A percentile compares a stretch with the other conserved stretches of the same genome.
Conservation (phyloP, 164 flowering plant species). For the Piper longum region DNA sequence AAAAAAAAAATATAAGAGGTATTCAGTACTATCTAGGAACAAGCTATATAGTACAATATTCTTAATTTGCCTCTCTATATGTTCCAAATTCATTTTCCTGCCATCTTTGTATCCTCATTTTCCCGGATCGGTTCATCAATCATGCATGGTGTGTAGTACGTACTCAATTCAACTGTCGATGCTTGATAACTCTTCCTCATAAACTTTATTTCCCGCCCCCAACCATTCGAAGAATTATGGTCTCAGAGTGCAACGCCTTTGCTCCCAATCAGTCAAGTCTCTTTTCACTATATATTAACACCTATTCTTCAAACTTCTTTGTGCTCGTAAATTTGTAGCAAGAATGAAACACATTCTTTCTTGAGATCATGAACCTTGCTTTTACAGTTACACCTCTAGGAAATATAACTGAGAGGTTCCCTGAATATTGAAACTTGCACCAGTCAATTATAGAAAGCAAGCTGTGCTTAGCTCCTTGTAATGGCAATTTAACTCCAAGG, state of each 20-base stretch:
- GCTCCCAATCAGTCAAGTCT: constrained; percentile 36
- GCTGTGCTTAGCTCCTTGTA: not conserved
- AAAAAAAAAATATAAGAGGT: too few species aligned
- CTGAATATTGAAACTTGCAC: constrained; percentile 18
- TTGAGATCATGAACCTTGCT: not conserved
- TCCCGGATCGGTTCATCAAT: constrained; percentile 23
- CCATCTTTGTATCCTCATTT: constrained; percentile 8
- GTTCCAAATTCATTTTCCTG: too few species aligned
- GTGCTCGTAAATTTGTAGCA: constrained; percentile 12
- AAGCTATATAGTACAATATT: too few species aligned
- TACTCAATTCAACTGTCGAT: constrained; percentile 37
- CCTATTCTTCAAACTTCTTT: constrained; percentile 9
- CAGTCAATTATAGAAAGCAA: constrained; percentile 9
- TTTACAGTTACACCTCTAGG: not conserved
- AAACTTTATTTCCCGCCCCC: constrained; percentile 86
- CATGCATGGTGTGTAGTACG: constrained; percentile 23
- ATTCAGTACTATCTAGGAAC: too few species aligned
- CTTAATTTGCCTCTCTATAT: too few species aligned
- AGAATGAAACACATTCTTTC: not conserved
- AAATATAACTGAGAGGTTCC: constrained; percentile 16
- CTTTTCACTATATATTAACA: constrained; percentile 5
- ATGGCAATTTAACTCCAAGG: constrained; percentile 14
- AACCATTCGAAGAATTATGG: constrained; percentile 48
- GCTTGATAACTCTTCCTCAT: constrained; percentile 59
- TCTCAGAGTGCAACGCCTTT: constrained; percentile 16